Evolutionary conservation across 108 stramenopile species (phyloP).

Genomic region (Skeletonema marinoi): DNA sequence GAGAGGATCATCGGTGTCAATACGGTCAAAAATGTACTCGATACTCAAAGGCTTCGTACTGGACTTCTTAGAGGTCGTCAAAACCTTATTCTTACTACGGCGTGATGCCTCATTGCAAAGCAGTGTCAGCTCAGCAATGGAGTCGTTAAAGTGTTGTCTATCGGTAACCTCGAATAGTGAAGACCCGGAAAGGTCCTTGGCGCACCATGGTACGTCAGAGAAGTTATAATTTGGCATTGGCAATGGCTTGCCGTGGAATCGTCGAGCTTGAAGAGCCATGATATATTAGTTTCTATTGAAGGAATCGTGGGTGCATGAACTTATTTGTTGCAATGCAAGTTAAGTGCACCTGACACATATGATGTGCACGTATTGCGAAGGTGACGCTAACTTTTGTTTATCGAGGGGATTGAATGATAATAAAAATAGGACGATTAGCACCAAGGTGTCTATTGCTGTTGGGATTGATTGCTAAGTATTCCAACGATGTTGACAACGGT

Average conservation of each 20-base stretch:
- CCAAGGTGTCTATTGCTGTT: not conserved
- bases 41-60: conserved; percentile 78
- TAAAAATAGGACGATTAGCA: not conserved
- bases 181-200: conserved; percentile 59
- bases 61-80: conserved; percentile 5
- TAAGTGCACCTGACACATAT: not conserved
- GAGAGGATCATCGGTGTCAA: conserved; percentile 91
- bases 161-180: conserved; percentile 62
- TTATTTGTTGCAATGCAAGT: conserved; percentile 1
- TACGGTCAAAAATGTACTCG: conserved; percentile 92
- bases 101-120: conserved; percentile 88
- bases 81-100: conserved; percentile 38
- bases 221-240: conserved; percentile 72
- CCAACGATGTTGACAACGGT: not conserved
- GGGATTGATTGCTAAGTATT: not conserved
- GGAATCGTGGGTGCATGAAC: not conserved
- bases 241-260: conserved; percentile 68
- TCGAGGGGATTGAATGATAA: not conserved
- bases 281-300: not conserved
- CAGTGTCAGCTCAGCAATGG: conserved; percentile 87
- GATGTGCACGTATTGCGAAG: not conserved
- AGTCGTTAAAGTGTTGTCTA: conserved; percentile 70
- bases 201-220: conserved; percentile 58
- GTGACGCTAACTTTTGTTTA: not conserved
- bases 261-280: conserved; percentile 60